phyloP scores from a whole-genome alignment of 306 rosid genomes.

The barrel medic (Medicago truncatula) region MtrunA17r5.0-ANR NC_053048.1:41927501-41928000 shows the following conservation, averaged over 20 bases:
- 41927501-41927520: constrained; percentile 76
- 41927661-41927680: constrained; percentile 86
- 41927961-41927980: not conserved
- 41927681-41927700: constrained; percentile 84
- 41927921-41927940: not conserved
- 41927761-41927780: constrained; percentile 93
- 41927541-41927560: not conserved
- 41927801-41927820: not conserved
- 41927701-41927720: constrained; percentile 81
- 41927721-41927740: constrained; percentile 87
- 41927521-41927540: constrained; percentile 8
- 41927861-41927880: not conserved
- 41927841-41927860: not conserved
- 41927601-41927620: constrained; percentile 75
- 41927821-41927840: constrained; percentile 10
- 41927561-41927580: constrained; percentile 11
- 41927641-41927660: constrained; percentile 92
- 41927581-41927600: constrained; percentile 18
- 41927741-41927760: constrained; percentile 86
- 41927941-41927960: not conserved
- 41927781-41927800: constrained; percentile 20
- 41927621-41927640: constrained; percentile 78
- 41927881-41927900: constrained; percentile 12
- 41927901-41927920: not conserved
- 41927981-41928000: not conserved